Conservation (phyloP, 2,329 filamentous ascomycete genomes). For the Ceratocystis ficicola region DNA sequence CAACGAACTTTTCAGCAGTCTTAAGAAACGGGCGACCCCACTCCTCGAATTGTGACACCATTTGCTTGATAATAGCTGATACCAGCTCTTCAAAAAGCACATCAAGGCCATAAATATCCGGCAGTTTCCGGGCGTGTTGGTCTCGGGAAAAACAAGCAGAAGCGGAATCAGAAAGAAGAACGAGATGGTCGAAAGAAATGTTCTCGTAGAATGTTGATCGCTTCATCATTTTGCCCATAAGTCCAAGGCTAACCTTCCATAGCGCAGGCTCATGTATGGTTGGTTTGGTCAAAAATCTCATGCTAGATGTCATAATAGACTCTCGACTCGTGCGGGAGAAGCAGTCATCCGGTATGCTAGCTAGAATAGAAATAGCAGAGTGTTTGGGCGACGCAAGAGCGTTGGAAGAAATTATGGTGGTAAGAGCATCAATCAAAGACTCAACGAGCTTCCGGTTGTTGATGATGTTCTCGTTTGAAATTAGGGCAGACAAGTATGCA, state of each 20-base stretch:
- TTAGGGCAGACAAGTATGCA: slow-evolving; percentile 16
- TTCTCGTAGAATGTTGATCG: slow-evolving; percentile 41
- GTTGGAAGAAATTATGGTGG: slow-evolving; percentile 13
- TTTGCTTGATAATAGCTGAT: slow-evolving; percentile 32
- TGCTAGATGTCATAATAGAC: slow-evolving; percentile 16
- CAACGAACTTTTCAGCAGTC: slow-evolving; percentile 26
- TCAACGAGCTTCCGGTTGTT: slow-evolving; percentile 22
- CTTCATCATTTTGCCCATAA: slow-evolving; percentile 36
- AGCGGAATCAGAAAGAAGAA: slow-evolving; percentile 29
- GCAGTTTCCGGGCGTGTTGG: slow-evolving; percentile 3
- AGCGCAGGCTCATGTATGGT: slow-evolving; percentile 14
- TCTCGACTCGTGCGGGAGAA: slow-evolving; percentile 22
- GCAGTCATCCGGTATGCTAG: slow-evolving; percentile 22
- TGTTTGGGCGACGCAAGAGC: background rate
- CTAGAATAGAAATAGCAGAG: slow-evolving; percentile 19
- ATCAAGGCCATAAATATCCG: slow-evolving; percentile 19
- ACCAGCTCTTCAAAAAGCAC: slow-evolving; percentile 26
- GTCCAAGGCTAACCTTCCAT: slow-evolving; percentile 21
- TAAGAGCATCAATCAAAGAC: slow-evolving; percentile 21
- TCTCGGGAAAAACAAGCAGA: slow-evolving; percentile 21
- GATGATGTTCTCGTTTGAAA: slow-evolving; percentile 23
- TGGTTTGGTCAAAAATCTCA: slow-evolving; percentile 16
- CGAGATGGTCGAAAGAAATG: slow-evolving; percentile 33
- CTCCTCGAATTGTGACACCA: slow-evolving; percentile 35
- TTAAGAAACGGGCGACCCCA: slow-evolving; percentile 34